These are phyloP conservation scores for Aspergillus brunneoviolaceus DNA, from an alignment of 2,329 filamentous ascomycete genomes.

Conservation along the genomic window DNA sequence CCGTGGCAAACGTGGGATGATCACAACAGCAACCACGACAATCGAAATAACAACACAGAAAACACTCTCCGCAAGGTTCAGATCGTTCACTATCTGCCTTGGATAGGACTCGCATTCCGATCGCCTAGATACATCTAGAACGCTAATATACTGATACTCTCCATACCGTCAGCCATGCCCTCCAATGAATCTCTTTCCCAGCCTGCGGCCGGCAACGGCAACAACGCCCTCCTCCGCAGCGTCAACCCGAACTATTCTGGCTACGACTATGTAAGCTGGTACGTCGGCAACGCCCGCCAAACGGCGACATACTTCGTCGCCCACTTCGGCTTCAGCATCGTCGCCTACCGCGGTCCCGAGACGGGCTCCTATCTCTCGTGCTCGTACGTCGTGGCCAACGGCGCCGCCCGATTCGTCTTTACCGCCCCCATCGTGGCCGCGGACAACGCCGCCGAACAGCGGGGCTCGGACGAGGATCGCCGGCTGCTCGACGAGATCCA, in stretches of 20 bases:
- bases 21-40: too few species aligned
- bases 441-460: slow-evolving; percentile 54
- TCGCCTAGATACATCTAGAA: neutral
- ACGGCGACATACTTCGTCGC: slow-evolving; percentile 80
- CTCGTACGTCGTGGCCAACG: slow-evolving; percentile 77
- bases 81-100: neutral
- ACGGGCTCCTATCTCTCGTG: slow-evolving; percentile 77
- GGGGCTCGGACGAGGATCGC: slow-evolving; percentile 47
- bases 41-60: neutral
- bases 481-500: slow-evolving; percentile 68
- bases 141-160: too few species aligned
- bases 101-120: neutral
- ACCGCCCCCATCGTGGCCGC: slow-evolving; percentile 71
- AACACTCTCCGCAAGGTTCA: neutral
- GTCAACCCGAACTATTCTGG: slow-evolving; percentile 10
- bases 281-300: slow-evolving; percentile 91
- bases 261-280: slow-evolving; percentile 89
- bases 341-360: slow-evolving; percentile 82
- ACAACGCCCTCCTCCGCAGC: slow-evolving; percentile 53
- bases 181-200: neutral
- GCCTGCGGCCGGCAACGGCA: neutral
- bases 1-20: neutral
- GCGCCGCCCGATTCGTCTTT: slow-evolving; percentile 76
- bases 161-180: neutral
- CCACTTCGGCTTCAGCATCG: slow-evolving; percentile 74